These are phyloP conservation scores for Clavispora carvajalis DNA, from an alignment of 805 yeast species.

Conservation along the genomic window DNA sequence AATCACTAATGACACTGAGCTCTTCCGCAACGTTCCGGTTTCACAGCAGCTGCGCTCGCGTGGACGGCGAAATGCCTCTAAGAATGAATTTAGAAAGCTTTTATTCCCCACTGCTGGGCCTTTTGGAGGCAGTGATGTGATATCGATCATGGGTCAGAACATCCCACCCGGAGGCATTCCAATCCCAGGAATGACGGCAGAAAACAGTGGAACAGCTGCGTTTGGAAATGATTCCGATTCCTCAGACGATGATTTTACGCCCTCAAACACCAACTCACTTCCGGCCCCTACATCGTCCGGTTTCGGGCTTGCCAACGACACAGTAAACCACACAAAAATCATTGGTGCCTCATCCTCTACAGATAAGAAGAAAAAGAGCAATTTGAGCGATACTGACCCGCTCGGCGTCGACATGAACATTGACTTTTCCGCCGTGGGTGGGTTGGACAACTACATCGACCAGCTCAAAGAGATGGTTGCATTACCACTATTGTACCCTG, in stretches of 20 bases:
- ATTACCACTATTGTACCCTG: conserved; percentile 88
- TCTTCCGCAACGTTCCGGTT: conserved; percentile 7
- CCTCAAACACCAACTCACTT: conserved; percentile 19
- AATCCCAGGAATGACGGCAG: conserved; percentile 27
- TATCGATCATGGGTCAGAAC: conserved; percentile 71
- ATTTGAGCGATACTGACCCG: conserved; percentile 86
- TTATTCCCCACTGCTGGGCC: conserved; percentile 95
- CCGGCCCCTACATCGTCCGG: neutral
- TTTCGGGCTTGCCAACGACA: conserved; percentile 12
- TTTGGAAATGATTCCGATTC: conserved; percentile 52
- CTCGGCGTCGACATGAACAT: conserved; percentile 83
- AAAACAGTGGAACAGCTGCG: conserved; percentile 19
- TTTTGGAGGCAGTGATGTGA: conserved; percentile 93
- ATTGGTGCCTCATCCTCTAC: conserved; percentile 28
- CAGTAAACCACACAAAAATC: conserved; percentile 24
- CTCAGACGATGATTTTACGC: conserved; percentile 55
- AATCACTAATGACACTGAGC: conserved; percentile 39
- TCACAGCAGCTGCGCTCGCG: conserved; percentile 24
- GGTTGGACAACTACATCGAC: conserved; percentile 82
- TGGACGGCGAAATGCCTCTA: conserved; percentile 24
- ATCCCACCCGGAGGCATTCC: conserved; percentile 48
- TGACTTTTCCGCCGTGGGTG: conserved; percentile 84
- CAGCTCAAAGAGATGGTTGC: conserved; percentile 97
- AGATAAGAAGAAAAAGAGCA: conserved; percentile 47
- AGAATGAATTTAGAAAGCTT: conserved; percentile 53